Evolutionary conservation across 306 rosid species (phyloP).

Genomic region (Vicia villosa): DNA sequence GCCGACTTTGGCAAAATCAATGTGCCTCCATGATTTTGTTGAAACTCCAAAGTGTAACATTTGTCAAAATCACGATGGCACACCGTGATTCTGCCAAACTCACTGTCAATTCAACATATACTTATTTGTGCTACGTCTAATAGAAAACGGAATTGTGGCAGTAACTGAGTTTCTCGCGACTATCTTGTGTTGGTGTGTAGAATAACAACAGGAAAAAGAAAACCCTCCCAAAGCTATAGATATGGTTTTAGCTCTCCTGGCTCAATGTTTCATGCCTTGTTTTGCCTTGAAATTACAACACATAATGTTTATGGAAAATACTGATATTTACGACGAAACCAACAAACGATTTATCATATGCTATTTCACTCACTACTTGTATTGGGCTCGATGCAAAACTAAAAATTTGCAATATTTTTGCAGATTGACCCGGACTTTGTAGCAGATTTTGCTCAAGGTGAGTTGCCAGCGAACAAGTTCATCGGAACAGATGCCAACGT

Average conservation of each 20-base stretch:
- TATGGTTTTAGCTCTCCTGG: conserved; percentile 1
- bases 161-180: conserved; percentile 10
- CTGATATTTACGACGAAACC: too few relatives aligned
- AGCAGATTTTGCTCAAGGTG: conserved; percentile 72
- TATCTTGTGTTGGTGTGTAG: not conserved
- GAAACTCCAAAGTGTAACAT: not conserved
- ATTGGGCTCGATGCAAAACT: too few relatives aligned
- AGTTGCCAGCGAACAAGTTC: conserved; percentile 55
- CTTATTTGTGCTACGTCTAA: not conserved
- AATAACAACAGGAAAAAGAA: not conserved
- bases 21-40: not conserved
- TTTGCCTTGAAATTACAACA: not conserved
- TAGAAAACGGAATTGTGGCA: not conserved
- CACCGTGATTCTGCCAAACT: not conserved
- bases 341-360: too few relatives aligned
- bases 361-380: too few relatives aligned
- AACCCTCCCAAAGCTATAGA: not conserved
- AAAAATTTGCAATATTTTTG: conserved; percentile 31
- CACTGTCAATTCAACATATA: not conserved
- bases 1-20: not conserved
- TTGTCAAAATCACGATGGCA: not conserved
- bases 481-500: conserved; percentile 42
- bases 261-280: conserved; percentile 6
- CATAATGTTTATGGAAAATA: too few relatives aligned
- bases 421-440: conserved; percentile 81